Percentiles rank a stretch among this genome's conserved stretches.
Conservation (phyloP, 345 rosid genomes). For the Pistacia vera region DNA sequence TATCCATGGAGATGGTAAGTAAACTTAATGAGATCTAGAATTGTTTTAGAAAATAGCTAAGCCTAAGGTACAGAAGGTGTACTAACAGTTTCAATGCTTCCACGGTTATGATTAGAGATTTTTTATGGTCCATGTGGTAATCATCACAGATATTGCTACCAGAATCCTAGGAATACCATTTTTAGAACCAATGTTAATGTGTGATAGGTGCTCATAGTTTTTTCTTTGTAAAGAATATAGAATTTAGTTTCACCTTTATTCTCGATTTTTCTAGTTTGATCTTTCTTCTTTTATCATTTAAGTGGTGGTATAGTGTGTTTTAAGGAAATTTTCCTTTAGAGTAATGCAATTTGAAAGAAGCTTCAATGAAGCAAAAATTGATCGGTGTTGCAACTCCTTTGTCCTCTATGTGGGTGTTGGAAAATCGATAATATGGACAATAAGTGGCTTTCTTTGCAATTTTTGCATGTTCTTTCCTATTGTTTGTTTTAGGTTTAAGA, state of each 20-base stretch:
- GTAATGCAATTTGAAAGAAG: background rate
- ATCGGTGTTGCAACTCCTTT: too few species aligned
- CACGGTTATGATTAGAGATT: background rate
- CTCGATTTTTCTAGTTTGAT: background rate
- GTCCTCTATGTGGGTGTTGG: slow-evolving; percentile 6
- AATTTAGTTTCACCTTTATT: background rate
- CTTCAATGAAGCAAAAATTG: slow-evolving; percentile 13
- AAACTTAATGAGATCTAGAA: background rate
- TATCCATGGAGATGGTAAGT: background rate
- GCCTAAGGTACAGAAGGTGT: background rate
- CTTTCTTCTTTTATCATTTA: background rate
- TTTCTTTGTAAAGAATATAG: too few species aligned
- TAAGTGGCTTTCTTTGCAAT: background rate
- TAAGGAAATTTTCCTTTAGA: background rate
- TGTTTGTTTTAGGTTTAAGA: background rate
- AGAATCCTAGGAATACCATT: too few species aligned
- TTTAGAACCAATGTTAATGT: background rate
- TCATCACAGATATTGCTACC: background rate
- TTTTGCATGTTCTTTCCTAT: slow-evolving; percentile 8
- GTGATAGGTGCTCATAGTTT: too few species aligned
- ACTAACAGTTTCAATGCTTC: background rate
- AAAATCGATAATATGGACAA: too few species aligned
- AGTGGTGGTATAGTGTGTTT: background rate
- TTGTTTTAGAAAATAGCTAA: background rate
- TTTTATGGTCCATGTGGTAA: too few species aligned